Evolutionary conservation across 108 stramenopile genomes (phyloP), one percentile per base, ranked within the genome.

Genomic region (Stephanodiscus minutulus): DNA sequence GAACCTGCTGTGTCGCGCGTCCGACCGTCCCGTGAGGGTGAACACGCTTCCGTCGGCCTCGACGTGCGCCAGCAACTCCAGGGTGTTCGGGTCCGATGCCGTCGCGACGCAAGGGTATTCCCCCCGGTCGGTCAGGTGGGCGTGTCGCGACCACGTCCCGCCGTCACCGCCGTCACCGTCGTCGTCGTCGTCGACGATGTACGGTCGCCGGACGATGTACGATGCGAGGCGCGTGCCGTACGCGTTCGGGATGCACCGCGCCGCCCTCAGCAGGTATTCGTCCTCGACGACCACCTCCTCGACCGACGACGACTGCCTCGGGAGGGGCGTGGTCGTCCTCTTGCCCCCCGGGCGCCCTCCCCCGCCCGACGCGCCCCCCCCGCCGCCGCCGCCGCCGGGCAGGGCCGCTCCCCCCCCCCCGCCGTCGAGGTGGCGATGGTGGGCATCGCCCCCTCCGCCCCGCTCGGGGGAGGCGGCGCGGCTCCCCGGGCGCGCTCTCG

Each of bases 11-110:
- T 80, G 79, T 82, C 86, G 47, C 27, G 60, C 65, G 74, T 73
- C 65, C 11, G 55, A 82, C 5, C 58, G 63, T 13, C 77, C 87
- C 31, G 63, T 64, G 37, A 90, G 41, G 7, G 54, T 62, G 37
- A 89, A 77, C 2, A 83, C 54, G 55, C 83, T 82, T 31, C 75
- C 68, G 66, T 92, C 91, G 0, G 84, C 83, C 62, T 73, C 63
- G 48, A 87, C 79, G 27, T 70, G 64, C 13, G 85, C 85, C 4
- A 85, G 68, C 15, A 93, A 72, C 60, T 93, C 88, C 21, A 93
- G 15, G 3, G 87, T 80, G 18, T 77, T 57, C 0, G 81, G 68
- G 5, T 83, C 69, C 11, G 68, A 65, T 13, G 87, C 86, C 59
- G 82, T 75, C 0, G 87, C 87, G 54, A 31, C 53, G 4, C 65